Evolutionary conservation across 257 asterid species (phyloP), one percentile per base, ranked within the genome.

Genomic region (Solanum ossicruentum): DNA sequence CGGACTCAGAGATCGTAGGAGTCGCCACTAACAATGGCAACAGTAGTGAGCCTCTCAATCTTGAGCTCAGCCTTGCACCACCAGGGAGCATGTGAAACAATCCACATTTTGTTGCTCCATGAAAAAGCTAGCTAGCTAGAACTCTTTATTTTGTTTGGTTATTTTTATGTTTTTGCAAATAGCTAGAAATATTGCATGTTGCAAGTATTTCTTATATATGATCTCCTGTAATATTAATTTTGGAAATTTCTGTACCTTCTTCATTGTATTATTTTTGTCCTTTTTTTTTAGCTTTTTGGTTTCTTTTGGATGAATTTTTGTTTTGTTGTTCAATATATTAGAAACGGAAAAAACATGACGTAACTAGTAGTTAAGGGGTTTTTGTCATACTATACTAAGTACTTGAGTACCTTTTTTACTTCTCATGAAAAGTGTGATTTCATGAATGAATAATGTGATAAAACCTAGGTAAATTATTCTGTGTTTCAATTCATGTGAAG

Each of bases 41-140:
- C 18, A 23, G 41, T 28, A 11, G 10, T 32, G 36, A 12, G 16
- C 8, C 16, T 5, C 79, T 32, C 2, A 81, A 21, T 49, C 81
- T 93, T 21, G 94, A 90, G 83, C 93, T 93, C n/a, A 90, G 90
- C 87, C 83, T 88, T n/a, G 90, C 93, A 18, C 94, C 92, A 7
- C 90, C 93, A 56, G 92, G 84, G 51, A 83, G 15, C 56, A 69
- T 55, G 13, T 91, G 12, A 51, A 51, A 51, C 16, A 36, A 36
- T 36, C 39, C 39, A 36, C 39, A 4, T 36, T 36, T 36, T 36
- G 39, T 36, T 36, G 39, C 3, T 36, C 39, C 39, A 36, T 36
- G 39, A 36, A 36, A 36, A 36, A 36, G 39, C 39, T 28, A 1
- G 28, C 28, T 36, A 11, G 55, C 55, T 49, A 13, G 15, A 49